Conservation (phyloP, 805 yeast species). For the Kodamaea laetipori region DNA sequence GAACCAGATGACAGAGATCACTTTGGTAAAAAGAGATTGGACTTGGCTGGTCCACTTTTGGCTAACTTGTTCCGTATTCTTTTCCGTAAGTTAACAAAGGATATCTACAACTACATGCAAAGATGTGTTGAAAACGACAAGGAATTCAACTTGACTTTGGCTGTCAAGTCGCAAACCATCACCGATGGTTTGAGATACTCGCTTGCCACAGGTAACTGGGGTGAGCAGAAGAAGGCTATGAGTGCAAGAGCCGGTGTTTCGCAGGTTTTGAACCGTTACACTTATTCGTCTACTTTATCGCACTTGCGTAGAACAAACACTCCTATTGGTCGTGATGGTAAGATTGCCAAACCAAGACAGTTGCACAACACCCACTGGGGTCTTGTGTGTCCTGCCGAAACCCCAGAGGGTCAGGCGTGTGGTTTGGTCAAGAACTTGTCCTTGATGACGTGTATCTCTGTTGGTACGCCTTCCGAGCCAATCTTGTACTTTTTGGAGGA, state of each 20-base stretch:
- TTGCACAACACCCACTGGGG: conserved; percentile 99
- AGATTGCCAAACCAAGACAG: conserved; percentile 98
- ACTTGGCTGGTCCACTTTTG: conserved; percentile 95
- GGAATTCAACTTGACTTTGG: conserved; percentile 93
- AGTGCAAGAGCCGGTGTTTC: conserved; percentile 98
- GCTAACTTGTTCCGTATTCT: conserved; percentile 94
- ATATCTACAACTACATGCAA: conserved; percentile 97
- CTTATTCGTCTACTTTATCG: conserved; percentile 97
- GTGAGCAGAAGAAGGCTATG: conserved; percentile 99
- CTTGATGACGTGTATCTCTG: conserved; percentile 95
- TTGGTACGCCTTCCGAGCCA: conserved; percentile 96
- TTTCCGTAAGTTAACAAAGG: conserved; percentile 93
- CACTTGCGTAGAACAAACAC: conserved; percentile 99
- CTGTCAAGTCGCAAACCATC: conserved; percentile 94
- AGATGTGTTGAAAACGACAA: conserved; percentile 97
- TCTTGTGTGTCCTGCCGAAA: conserved; percentile 98
- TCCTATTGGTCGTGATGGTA: conserved; percentile 99
- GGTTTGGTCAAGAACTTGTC: conserved; percentile 97
- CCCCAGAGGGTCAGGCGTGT: conserved; percentile 99
- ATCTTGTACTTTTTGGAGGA: conserved; percentile 91
- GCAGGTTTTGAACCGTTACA: conserved; percentile 95
- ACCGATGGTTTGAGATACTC: conserved; percentile 98
- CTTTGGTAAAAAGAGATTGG: conserved; percentile 97
- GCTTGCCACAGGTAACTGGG: conserved; percentile 99
- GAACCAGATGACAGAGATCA: conserved; percentile 99